phyloP scores from a whole-genome alignment of 164 flowering plant genomes.

The Tetrastigma voinierianum region DNA sequence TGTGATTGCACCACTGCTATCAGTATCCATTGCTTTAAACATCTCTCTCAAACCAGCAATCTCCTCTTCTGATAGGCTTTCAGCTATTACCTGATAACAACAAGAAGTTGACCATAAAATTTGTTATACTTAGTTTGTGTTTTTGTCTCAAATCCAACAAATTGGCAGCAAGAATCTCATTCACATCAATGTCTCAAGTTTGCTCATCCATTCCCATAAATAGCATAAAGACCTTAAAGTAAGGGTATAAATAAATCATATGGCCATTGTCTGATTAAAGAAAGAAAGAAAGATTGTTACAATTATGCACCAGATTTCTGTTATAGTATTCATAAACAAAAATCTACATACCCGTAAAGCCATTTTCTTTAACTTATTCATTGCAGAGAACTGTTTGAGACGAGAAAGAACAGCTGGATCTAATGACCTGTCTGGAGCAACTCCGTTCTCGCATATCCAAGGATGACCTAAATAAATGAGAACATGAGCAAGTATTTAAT shows the following conservation, averaged over 20 bases:
- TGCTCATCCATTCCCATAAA: neutral
- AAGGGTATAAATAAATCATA: too few relatives aligned
- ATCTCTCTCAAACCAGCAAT: conserved; percentile 96
- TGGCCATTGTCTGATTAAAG: too few relatives aligned
- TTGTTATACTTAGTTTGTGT: too few relatives aligned
- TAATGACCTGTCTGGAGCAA: conserved; percentile 93
- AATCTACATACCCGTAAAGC: conserved; percentile 78
- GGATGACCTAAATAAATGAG: conserved; percentile 73
- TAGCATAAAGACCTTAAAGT: neutral
- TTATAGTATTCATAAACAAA: neutral
- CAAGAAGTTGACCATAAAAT: neutral
- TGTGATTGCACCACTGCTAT: conserved; percentile 96
- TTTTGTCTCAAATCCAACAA: too few relatives aligned
- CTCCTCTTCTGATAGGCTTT: conserved; percentile 97
- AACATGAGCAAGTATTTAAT: neutral
- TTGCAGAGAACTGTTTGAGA: conserved; percentile 94
- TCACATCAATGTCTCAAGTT: too few relatives aligned
- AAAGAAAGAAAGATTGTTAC: too few relatives aligned
- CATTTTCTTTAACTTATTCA: conserved; percentile 99
- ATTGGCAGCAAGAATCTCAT: too few relatives aligned
- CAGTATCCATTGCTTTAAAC: conserved; percentile 95
- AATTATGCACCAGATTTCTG: too few relatives aligned
- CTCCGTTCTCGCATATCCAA: conserved; percentile 98
- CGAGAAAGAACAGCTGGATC: conserved; percentile 99
- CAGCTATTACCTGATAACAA: conserved; percentile 81